Conservation (phyloP, 257 asterid genomes). For the Salvia miltiorrhiza region DNA sequence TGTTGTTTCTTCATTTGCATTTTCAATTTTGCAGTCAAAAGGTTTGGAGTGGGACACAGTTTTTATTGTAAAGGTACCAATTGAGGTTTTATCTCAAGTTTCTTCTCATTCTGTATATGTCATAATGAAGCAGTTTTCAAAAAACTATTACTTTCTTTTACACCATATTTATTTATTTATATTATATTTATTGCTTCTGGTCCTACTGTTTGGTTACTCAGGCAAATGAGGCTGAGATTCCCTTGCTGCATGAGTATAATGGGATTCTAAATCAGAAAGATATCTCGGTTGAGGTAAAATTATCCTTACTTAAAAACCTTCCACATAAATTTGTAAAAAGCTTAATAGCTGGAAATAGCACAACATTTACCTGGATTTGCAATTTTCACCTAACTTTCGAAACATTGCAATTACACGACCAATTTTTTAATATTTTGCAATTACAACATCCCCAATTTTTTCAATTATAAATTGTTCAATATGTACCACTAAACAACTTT, state of each 20-base stretch:
- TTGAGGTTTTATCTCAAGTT: constrained; percentile 14
- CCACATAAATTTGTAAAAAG: not conserved
- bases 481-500: no score
- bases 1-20: constrained; percentile 16
- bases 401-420: no score
- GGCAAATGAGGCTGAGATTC: constrained; percentile 96
- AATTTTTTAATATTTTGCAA: no score
- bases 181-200: constrained; percentile 7
- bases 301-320: constrained; percentile 17
- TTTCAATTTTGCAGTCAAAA: constrained; percentile 59
- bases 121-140: constrained; percentile 14
- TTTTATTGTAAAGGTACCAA: constrained; percentile 88
- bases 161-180: constrained; percentile 10
- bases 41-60: constrained; percentile 99
- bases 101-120: constrained; percentile 4
- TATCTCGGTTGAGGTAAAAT: constrained; percentile 65
- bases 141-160: not conserved
- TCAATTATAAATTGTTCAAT: no score
- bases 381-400: no score
- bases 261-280: constrained; percentile 62
- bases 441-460: no score
- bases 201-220: constrained; percentile 36
- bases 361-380: no score
- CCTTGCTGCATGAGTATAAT: constrained; percentile 78
- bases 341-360: no score